These are phyloP conservation scores for Tolypocladium album DNA, from an alignment of 2,329 filamentous ascomycete genomes.

Conservation along the genomic window DNA sequence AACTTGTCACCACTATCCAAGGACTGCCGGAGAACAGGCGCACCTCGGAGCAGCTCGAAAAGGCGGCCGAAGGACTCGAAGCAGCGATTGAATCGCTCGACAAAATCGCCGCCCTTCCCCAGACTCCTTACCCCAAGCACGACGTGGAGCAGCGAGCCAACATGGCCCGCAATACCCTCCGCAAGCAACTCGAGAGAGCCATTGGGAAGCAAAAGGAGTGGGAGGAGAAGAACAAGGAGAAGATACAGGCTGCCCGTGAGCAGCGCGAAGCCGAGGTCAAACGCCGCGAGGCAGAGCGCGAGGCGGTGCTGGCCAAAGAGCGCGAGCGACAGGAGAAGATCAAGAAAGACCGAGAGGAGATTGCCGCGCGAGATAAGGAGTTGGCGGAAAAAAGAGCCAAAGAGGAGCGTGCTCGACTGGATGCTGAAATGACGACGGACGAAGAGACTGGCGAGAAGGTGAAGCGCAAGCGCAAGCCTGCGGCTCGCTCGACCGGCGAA, in stretches of 20 bases:
- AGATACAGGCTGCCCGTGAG: conserved; percentile 70
- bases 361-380: conserved; percentile 64
- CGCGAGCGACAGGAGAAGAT: conserved; percentile 70
- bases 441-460: conserved; percentile 72
- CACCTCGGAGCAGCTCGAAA: conserved; percentile 68
- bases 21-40: conserved; percentile 64
- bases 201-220: conserved; percentile 80
- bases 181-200: conserved; percentile 79
- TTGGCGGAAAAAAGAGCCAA: conserved; percentile 53
- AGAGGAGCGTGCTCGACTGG: conserved; percentile 25
- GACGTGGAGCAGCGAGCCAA: conserved; percentile 92
- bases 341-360: conserved; percentile 72
- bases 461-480: conserved; percentile 62
- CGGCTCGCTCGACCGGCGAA: conserved; percentile 24
- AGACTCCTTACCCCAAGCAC: conserved; percentile 77
- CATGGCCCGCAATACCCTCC: conserved; percentile 94
- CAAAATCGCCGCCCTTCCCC: conserved; percentile 49
- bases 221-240: conserved; percentile 84
- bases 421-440: conserved; percentile 74
- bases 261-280: conserved; percentile 71
- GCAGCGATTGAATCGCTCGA: conserved; percentile 68
- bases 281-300: conserved; percentile 66
- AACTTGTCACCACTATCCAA: conserved; percentile 75
- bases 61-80: conserved; percentile 70
- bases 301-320: conserved; percentile 56